Conservation (phyloP, 1,139 yeast genomes). For the Hyphopichia khmerensis region DNA sequence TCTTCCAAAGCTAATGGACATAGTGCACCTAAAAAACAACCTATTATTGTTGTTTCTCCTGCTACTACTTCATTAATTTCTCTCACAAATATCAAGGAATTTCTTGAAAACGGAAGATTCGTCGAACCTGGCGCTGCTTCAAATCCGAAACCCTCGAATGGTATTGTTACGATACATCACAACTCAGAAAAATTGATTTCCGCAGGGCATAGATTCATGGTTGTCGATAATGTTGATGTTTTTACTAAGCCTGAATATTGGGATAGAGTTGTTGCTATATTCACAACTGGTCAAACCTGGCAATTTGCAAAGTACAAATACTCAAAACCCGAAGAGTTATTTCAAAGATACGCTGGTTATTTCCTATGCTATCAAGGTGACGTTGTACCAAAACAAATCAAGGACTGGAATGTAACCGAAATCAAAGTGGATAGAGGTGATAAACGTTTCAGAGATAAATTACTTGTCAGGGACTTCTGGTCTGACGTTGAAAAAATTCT, state of each 20-base stretch:
- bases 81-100: conserved; percentile 76
- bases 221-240: conserved; percentile 84
- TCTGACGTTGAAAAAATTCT: conserved; percentile 64
- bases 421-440: conserved; percentile 73
- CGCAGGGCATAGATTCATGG: conserved; percentile 61
- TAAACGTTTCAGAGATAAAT: conserved; percentile 84
- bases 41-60: conserved; percentile 91
- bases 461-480: conserved; percentile 86
- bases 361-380: conserved; percentile 78
- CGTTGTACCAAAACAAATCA: conserved; percentile 68
- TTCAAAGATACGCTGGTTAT: conserved; percentile 83
- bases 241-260: conserved; percentile 95
- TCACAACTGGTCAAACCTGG: conserved; percentile 98
- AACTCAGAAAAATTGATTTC: conserved; percentile 54
- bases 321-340: conserved; percentile 74
- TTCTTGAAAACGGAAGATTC: conserved; percentile 75
- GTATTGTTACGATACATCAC: conserved; percentile 55
- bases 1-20: conserved; percentile 13
- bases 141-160: conserved; percentile 35
- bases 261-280: conserved; percentile 93
- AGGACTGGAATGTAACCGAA: conserved; percentile 85
- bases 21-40: conserved; percentile 54
- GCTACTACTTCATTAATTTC: conserved; percentile 89
- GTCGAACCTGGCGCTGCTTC: conserved; percentile 50
- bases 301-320: conserved; percentile 88